Evolutionary conservation across 2,329 filamentous ascomycete genomes (phyloP), one percentile per base, ranked within the genome.

Genomic region (Sporothrix pseudoabietina): DNA sequence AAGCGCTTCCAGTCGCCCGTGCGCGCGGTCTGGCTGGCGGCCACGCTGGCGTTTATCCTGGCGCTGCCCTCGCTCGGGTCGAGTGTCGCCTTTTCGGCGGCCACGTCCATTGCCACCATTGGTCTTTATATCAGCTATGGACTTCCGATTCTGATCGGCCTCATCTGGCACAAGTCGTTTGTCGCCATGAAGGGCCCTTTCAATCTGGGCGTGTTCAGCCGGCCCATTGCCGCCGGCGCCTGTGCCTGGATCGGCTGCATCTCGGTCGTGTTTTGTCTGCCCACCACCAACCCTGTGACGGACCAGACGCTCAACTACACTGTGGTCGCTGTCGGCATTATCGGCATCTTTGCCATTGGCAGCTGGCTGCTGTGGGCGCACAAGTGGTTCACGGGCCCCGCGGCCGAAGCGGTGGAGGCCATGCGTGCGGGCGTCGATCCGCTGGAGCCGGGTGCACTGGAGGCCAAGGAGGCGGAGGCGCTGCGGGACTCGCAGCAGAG

Each of bases 301-400:
- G 82, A 80, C n/a, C 83, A 89, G 80, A 88, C 87, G 4, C 78
- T 89, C 30, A 89, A 89, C 76, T 89, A 89, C 76, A 88, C 87
- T 0, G 85, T 86, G 0, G 87, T 89, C 0, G 87, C 87, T 0
- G 87, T 89, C 4, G 87, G 87, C 0, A 88, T 89, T 72, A 85
- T 89, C 63, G 82, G 81, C 0, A 76, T 87, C 1, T 85, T 84
- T 49, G 80, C 84, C 0, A 79, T 86, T 26, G 81, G 79, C 0
- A 82, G 80, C 16, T 89, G 87, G 87, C 59, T 87, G 1, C 1
- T 87, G 1, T 87, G 84, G 82, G 87, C 87, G 1, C 80, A 80
- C 47, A 82, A 80, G 59, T 89, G 87, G 87, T 89, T 89, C 74
- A 85, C 83, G 0, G 87, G 87, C 0, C 87, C 87, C 0, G 82